Percentiles rank a stretch among this genome's conserved stretches.
phyloP scores from a whole-genome alignment of 257 asterid genomes.

The Nicotiana tabacum region DNA sequence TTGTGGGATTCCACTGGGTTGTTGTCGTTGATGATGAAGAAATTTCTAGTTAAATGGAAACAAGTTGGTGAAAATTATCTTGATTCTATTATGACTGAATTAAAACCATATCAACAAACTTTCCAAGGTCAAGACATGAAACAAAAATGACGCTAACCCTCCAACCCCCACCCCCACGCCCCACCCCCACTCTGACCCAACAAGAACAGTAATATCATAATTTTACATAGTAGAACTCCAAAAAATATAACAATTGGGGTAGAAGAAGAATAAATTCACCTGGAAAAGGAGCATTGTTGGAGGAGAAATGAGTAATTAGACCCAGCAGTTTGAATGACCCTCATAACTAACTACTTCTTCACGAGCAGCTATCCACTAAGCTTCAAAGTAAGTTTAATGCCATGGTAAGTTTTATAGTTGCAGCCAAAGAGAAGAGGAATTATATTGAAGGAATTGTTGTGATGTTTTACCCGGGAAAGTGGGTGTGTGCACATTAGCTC shows the following conservation, averaged over 20 bases:
- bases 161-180: neutral
- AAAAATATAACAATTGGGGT: neutral
- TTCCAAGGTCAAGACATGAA: neutral
- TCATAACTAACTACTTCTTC: neutral
- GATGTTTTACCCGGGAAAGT: no score
- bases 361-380: neutral
- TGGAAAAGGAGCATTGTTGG: constrained; percentile 6
- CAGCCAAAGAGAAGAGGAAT: no score
- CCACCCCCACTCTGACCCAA: neutral
- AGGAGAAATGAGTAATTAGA: neutral
- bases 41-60: neutral
- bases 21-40: neutral
- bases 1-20: no score
- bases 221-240: neutral
- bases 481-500: no score
- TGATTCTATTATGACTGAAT: neutral
- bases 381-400: neutral
- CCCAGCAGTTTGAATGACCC: neutral
- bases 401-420: neutral
- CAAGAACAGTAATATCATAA: neutral
- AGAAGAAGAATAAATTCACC: neutral
- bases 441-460: no score
- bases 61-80: neutral
- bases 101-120: neutral
- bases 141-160: neutral